A percentile compares a stretch with the other conserved stretches of the same genome.
Evolutionary conservation across 1,139 yeast species (phyloP).

Genomic region (Geotrichum macrosporum): DNA sequence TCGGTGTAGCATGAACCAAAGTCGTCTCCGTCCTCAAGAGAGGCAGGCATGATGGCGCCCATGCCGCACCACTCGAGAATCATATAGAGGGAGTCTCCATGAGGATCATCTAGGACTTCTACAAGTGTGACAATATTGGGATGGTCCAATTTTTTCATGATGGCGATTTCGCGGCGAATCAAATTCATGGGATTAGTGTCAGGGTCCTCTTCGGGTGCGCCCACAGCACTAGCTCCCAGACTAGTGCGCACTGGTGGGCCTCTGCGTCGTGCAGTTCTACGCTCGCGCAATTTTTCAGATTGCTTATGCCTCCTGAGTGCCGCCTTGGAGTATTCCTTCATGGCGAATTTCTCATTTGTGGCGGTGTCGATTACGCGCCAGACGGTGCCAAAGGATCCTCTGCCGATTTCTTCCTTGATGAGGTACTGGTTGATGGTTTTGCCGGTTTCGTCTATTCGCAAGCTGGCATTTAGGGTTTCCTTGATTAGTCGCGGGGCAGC

Average conservation of each 20-base stretch:
- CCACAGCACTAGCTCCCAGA: background rate
- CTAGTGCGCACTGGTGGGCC: slow-evolving; percentile 8
- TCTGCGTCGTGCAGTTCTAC: slow-evolving; percentile 14
- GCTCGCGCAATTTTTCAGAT: slow-evolving; percentile 16
- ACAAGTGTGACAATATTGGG: slow-evolving; percentile 77
- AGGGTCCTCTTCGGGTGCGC: slow-evolving; percentile 1
- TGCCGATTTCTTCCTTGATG: slow-evolving; percentile 63
- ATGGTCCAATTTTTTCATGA: slow-evolving; percentile 76
- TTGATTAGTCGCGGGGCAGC: slow-evolving; percentile 36
- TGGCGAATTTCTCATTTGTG: slow-evolving; percentile 53
- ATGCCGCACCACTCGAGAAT: slow-evolving; percentile 69
- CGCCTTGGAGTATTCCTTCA: slow-evolving; percentile 57
- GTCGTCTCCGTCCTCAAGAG: slow-evolving; percentile 19
- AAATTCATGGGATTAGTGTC: slow-evolving; percentile 31
- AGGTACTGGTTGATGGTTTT: slow-evolving; percentile 47
- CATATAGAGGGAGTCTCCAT: slow-evolving; percentile 62
- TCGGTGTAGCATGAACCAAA: slow-evolving; percentile 44
- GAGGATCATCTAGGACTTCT: slow-evolving; percentile 73
- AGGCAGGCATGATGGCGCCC: slow-evolving; percentile 39
- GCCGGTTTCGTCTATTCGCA: slow-evolving; percentile 36
- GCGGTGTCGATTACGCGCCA: slow-evolving; percentile 68
- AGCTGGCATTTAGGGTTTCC: slow-evolving; percentile 40
- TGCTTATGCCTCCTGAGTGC: slow-evolving; percentile 40
- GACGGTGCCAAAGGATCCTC: slow-evolving; percentile 88
- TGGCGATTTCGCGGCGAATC: slow-evolving; percentile 74